Base-by-base conservation (phyloP, 2,329 filamentous ascomycete genomes). In the Leptodontidium sp. region DNA sequence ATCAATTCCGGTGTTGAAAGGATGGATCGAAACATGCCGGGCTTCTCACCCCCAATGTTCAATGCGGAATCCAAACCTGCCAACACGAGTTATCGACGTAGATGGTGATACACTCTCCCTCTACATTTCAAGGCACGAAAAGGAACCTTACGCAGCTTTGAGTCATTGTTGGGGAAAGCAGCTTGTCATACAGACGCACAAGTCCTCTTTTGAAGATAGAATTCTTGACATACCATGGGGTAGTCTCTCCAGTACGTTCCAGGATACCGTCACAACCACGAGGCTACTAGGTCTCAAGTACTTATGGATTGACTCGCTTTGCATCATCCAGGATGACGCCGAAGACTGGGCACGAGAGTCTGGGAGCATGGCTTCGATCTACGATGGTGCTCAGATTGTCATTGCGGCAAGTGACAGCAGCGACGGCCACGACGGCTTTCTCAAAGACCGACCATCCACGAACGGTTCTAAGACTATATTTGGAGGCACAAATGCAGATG, bases 301-400 rank as follows among this genome's bases (percentile, higher is more conserved):
- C 38, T 21, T 66, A 12, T 66, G 65, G 65, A 66, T 62, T 35
- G 65, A 62, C 47, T 66, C 65, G 8, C 47, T 61, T 3, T 61
- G 65, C 43, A 66, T 62, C 35, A 26, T 66, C 6, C 65, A 66
- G 26, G 57, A 66, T 47, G 55, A 62, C 29, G 12, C 43, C 21
- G 43, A 67, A 45, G 55, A 67, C 21, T 67, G 65, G 65, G 57
- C 9, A 14, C 11, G 15, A 62, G 65, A 67, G 35, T 61, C 65
- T 29, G 55, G 12, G 3, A 53, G 26, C 7, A 67, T 67, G 65
- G 57, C 45, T 17, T 52, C 58, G 11, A 62, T 63, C 2, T 67
- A 67, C 38, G 35, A 57, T 21, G 15, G 32, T 24, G 65, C 65
- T 11, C 40, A 57, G 3, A 12, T 55, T 14, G 50, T 47, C 8